Conservation (phyloP, 768 basidiomycete species). For the Boletales sp. region DNA sequence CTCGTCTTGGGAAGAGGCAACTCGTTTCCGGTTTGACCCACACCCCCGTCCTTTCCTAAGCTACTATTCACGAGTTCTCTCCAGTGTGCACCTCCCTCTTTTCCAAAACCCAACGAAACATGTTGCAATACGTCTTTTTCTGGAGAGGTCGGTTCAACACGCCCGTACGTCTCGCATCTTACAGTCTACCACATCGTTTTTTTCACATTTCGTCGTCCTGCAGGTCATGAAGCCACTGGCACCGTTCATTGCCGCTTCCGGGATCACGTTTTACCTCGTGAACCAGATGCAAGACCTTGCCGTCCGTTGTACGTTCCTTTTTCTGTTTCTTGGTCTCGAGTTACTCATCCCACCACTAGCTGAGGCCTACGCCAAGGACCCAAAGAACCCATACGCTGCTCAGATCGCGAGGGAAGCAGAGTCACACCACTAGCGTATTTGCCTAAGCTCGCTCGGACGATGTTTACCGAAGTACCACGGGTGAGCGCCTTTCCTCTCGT, state of each 20-base stretch:
- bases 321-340: neutral
- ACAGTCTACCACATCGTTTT: neutral
- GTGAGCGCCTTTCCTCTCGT: neutral
- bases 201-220: conserved; percentile 7
- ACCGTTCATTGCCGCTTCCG: conserved; percentile 71
- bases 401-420: conserved; percentile 66
- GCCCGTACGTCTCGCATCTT: conserved; percentile 18
- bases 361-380: conserved; percentile 65
- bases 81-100: neutral
- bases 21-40: conserved; percentile 23
- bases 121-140: conserved; percentile 25
- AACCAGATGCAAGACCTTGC: conserved; percentile 62
- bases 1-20: neutral
- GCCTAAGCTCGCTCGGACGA: neutral
- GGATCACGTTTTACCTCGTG: conserved; percentile 65
- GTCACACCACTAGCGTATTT: conserved; percentile 33
- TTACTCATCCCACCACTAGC: conserved; percentile 37
- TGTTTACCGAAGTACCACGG: neutral
- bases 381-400: conserved; percentile 79
- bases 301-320: conserved; percentile 56
- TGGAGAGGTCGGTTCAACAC: conserved; percentile 28
- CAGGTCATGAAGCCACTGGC: conserved; percentile 74
- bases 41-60: too few species aligned
- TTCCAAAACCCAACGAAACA: conserved; percentile 3
- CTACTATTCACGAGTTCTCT: neutral